These are phyloP conservation scores for Cladorrhinum sp. DNA, from an alignment of 2,329 filamentous ascomycete genomes.

Conservation along the genomic window DNA sequence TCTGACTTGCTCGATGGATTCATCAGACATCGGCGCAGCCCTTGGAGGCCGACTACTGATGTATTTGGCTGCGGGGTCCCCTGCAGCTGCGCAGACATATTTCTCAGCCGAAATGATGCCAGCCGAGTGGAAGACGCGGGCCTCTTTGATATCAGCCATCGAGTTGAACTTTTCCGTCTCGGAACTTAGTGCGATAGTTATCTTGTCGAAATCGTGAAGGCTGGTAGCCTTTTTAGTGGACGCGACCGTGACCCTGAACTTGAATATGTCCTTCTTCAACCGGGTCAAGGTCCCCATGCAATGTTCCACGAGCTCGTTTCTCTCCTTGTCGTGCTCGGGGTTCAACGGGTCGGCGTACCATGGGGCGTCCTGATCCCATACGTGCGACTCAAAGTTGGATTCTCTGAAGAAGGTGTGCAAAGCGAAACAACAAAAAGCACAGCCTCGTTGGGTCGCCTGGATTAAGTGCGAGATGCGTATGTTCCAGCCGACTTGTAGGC, in stretches of 20 bases:
- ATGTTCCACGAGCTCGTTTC: constrained; percentile 9
- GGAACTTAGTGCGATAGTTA: neutral
- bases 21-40: neutral
- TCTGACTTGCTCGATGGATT: constrained; percentile 1
- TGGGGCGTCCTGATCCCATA: neutral
- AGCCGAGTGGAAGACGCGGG: constrained; percentile 9
- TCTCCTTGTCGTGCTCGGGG: constrained; percentile 3
- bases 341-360: constrained; percentile 12
- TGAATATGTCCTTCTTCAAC: constrained; percentile 7
- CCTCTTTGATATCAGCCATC: neutral
- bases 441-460: constrained; percentile 11
- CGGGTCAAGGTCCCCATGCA: constrained; percentile 12
- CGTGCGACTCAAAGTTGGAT: neutral
- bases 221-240: neutral
- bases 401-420: constrained; percentile 11
- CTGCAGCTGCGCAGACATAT: constrained; percentile 3
- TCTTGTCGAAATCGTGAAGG: constrained; percentile 10
- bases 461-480: constrained; percentile 7
- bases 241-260: neutral
- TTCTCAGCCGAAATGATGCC: constrained; percentile 2
- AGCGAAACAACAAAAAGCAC: constrained; percentile 9
- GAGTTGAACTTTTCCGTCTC: neutral
- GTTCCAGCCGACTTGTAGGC: constrained; percentile 3
- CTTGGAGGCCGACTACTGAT: constrained; percentile 11
- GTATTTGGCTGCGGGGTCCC: constrained; percentile 8